phyloP scores from a whole-genome alignment of 2,329 filamentous ascomycete species.

The Pseudogymnoascus sp. region DNA sequence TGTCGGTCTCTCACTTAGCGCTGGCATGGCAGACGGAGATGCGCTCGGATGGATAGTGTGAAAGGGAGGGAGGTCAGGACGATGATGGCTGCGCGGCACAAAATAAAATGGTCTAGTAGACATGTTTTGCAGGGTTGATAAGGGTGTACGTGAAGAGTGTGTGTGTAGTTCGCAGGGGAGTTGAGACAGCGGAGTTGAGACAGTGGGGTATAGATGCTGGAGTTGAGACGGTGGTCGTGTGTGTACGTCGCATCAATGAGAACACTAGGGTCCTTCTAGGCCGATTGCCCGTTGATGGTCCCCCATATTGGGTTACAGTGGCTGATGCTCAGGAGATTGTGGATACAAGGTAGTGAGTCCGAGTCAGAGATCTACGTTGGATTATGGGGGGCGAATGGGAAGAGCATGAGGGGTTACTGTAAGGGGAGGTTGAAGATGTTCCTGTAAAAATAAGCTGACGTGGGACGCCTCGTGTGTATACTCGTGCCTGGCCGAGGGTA shows the following conservation, averaged over 20 bases:
- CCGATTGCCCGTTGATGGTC: not conserved
- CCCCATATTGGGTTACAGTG: not conserved
- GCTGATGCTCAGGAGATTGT: not conserved
- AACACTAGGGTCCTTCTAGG: not conserved
- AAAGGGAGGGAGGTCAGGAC: not conserved
- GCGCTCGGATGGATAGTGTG: not conserved
- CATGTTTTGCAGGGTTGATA: not conserved
- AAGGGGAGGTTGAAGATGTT: not conserved
- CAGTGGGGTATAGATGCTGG: not conserved
- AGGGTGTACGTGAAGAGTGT: not conserved
- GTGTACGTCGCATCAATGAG: not conserved
- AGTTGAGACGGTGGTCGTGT: constrained; percentile 1
- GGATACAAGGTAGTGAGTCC: not conserved
- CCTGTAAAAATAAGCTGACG: not conserved
- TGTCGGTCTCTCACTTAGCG: not conserved
- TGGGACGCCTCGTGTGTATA: not conserved
- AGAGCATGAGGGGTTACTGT: not conserved
- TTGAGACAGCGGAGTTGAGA: not conserved
- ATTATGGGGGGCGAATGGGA: too few relatives aligned
- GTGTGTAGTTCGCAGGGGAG: not conserved
- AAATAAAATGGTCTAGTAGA: not conserved
- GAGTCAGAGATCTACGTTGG: not conserved
- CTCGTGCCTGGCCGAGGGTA: not conserved
- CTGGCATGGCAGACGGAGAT: not conserved
- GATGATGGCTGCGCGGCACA: not conserved